Evolutionary conservation across 345 rosid species (phyloP), one percentile per base, ranked within the genome.

Genomic region (Theobroma cacao): DNA sequence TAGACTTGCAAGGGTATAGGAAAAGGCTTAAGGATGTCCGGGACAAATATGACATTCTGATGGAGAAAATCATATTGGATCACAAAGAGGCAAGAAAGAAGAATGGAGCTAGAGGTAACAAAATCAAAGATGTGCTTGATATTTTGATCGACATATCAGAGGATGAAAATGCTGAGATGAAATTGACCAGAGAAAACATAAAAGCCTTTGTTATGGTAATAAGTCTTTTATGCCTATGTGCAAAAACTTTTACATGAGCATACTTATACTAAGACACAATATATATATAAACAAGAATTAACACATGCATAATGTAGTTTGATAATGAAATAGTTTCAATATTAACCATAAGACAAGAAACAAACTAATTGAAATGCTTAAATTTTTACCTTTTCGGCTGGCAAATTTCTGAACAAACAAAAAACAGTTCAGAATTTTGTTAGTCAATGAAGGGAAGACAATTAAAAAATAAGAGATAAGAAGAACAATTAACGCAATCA

Each of bases 151-250:
- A 90, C 34, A 84, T 91, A 67, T 85, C 87, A 45, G 92, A 90
- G 86, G 94, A 94, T 77, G 85, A 90, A 75, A 84, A 80, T 41
- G 80, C 90, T 7, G 95, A 89, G 86, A 87, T 81, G 48, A 88
- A 82, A 67, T 71, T 94, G 72, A 90, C 89, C 67, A 88, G 90
- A 85, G 92, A 88, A 76, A 91, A 94, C 75, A 83, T 91, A 11
- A 91, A 94, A 78, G 97, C 90, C 72, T 90, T 94, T 83, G 79
- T 92, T 67, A 85, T 90, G 94, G 98, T 94, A 88, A 84, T 31
- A 2, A 45, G 22, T 62, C 55, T 8, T 56, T 56, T 28, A 71
- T 63, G 22, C 11, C 5, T 60, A 7, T 9, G 7, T 28, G 43
- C 58, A 36, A 18, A 31, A 64, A 1, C 12, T 17, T 63, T 34